Conservation (phyloP, 352 stramenopile genomes). For the Globisporangium splendens region DNA sequence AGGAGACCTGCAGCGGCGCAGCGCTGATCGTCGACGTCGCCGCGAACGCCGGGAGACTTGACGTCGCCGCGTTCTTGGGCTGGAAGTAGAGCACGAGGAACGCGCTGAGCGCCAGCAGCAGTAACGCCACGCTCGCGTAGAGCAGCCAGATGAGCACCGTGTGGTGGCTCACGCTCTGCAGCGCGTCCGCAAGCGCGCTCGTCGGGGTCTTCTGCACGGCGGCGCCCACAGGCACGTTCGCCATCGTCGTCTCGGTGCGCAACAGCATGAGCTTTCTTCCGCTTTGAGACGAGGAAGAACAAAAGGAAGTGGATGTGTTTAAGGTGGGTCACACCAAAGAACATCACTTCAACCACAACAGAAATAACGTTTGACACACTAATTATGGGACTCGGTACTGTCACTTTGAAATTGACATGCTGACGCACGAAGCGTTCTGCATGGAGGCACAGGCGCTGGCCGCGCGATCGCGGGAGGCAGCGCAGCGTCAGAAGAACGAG, state of each 20-base stretch:
- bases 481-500: slow-evolving; percentile 6
- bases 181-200: slow-evolving; percentile 1
- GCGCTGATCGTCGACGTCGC: slow-evolving; percentile 53
- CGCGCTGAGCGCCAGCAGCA: slow-evolving; percentile 52
- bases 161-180: slow-evolving; percentile 26
- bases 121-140: slow-evolving; percentile 56
- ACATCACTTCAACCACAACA: background rate
- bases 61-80: slow-evolving; percentile 44
- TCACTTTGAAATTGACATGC: background rate
- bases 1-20: slow-evolving; percentile 57
- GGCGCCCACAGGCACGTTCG: background rate
- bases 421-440: slow-evolving; percentile 55
- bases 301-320: background rate
- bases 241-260: slow-evolving; percentile 7
- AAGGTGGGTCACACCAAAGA: slow-evolving; percentile 11
- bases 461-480: slow-evolving; percentile 28
- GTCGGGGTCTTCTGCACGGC: slow-evolving; percentile 7
- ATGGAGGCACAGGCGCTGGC: slow-evolving; percentile 41
- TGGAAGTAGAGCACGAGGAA: slow-evolving; percentile 65
- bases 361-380: slow-evolving; percentile 1
- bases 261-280: slow-evolving; percentile 9
- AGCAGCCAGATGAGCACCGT: slow-evolving; percentile 53
- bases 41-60: slow-evolving; percentile 52
- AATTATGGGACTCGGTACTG: background rate
- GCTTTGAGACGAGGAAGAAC: background rate